phyloP scores from a whole-genome alignment of 1,284 basidiomycete species.

The Xerocomus amazonicus region DNA sequence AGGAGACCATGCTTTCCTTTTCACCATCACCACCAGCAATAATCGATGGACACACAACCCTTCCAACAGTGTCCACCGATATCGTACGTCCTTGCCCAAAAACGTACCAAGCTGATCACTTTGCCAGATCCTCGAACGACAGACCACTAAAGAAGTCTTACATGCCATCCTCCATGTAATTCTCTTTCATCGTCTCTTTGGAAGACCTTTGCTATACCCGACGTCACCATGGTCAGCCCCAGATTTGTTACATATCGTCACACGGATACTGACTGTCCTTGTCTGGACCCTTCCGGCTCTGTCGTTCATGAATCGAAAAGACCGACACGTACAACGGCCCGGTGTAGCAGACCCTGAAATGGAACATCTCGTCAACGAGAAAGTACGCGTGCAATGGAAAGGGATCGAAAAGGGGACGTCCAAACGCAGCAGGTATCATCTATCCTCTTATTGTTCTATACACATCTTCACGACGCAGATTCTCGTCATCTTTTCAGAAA shows the following conservation, averaged over 20 bases:
- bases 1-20: too few species aligned
- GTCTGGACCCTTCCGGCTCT: too few species aligned
- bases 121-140: constrained; percentile 63
- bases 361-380: constrained; percentile 65
- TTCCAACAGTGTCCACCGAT: constrained; percentile 52
- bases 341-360: constrained; percentile 68
- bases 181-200: constrained; percentile 75
- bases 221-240: constrained; percentile 69
- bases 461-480: constrained; percentile 42
- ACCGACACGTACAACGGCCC: constrained; percentile 44
- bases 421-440: constrained; percentile 62
- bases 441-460: too few species aligned
- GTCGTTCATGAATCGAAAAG: background rate
- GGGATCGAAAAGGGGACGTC: constrained; percentile 60
- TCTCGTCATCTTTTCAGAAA: constrained; percentile 68
- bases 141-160: constrained; percentile 74
- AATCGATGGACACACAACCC: constrained; percentile 28
- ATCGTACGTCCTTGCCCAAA: constrained; percentile 32
- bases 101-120: too few species aligned
- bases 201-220: constrained; percentile 70
- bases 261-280: background rate
- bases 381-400: constrained; percentile 73
- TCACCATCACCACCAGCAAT: background rate
- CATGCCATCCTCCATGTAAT: constrained; percentile 70
- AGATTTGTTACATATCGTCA: too few species aligned